phyloP scores from a whole-genome alignment of 2,329 filamentous ascomycete genomes.

The Trichoderma koningii region DNA sequence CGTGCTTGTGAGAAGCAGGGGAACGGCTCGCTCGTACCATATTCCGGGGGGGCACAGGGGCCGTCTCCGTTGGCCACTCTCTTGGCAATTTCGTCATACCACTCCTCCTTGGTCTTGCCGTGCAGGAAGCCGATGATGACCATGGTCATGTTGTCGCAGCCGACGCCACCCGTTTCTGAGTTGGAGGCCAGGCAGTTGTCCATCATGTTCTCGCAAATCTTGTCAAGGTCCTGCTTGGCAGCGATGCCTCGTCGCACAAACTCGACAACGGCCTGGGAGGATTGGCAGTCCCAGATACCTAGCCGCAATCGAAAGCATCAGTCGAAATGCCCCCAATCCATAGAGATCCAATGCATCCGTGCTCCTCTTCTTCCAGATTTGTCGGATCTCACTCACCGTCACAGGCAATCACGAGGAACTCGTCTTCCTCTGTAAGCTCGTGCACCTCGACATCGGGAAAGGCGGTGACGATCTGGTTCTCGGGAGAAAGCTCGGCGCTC shows the following conservation, averaged over 20 bases:
- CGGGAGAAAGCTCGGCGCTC: conserved; percentile 92
- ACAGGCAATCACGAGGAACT: conserved; percentile 91
- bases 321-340: background rate
- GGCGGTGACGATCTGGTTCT: conserved; percentile 97
- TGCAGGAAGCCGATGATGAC: conserved; percentile 83
- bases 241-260: conserved; percentile 96
- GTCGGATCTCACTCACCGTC: conserved; percentile 65
- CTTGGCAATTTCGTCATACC: conserved; percentile 94
- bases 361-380: background rate
- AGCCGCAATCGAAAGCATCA: conserved; percentile 13
- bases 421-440: conserved; percentile 88
- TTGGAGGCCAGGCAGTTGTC: conserved; percentile 98
- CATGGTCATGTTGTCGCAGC: conserved; percentile 99
- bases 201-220: conserved; percentile 99
- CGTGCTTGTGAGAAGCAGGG: conserved; percentile 33
- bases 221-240: conserved; percentile 89
- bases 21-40: conserved; percentile 72
- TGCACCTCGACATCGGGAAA: conserved; percentile 93
- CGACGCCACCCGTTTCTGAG: conserved; percentile 95
- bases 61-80: conserved; percentile 95
- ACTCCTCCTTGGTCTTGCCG: conserved; percentile 93
- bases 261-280: conserved; percentile 94
- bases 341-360: background rate
- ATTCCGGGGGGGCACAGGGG: conserved; percentile 97
- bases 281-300: conserved; percentile 99